Base-by-base conservation (phyloP, 23 red algal genomes). In the Gracilariopsis chorda region DNA sequence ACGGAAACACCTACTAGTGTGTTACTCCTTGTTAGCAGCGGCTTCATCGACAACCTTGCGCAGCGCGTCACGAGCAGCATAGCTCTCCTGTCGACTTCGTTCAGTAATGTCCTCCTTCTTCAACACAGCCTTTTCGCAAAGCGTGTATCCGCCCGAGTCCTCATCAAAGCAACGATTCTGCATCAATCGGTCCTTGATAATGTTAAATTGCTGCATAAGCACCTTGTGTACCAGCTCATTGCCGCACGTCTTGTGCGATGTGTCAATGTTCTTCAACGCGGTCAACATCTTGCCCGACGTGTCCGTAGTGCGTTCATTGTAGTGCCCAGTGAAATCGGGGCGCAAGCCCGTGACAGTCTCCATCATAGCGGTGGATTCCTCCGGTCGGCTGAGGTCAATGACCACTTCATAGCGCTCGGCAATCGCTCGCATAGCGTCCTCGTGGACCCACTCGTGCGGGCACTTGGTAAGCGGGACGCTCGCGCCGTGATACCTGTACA, bases 141-240 rank as follows among this genome's bases (percentile, higher is more conserved):
- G 64, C 27, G 20, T 8, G 32, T 34, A 74, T 14, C 46, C 23
- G n/a, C 60, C 82, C 27, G 6, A 23, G 39, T 24, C 82, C 65
- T 87, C 82, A n/a, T 87, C 65, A 40, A 87, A 87, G 82, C 82
- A 87, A 4, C 82, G 82, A 87, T 87, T 87, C 48, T 87, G 82
- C 82, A 87, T 87, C 59, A 87, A 74, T 23, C 82, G 82, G 47
- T 87, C 82, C 82, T 87, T 87, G 65, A 87, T 87, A 24, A 87
- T 72, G 63, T 87, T 87, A 42, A 68, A 87, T 25, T 87, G 82
- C 24, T 87, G 82, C 60, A 56, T 87, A 25, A 87, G 60, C 27
- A 87, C 65, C 49, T 87, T 63, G 82, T 87, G 82, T 11, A 87
- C 82, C 3, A 87, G 44, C 21, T 43, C 48, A 56, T 87, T 87